Evolutionary conservation across 805 yeast species (phyloP).

Genomic region (Candida sphagnicola): DNA sequence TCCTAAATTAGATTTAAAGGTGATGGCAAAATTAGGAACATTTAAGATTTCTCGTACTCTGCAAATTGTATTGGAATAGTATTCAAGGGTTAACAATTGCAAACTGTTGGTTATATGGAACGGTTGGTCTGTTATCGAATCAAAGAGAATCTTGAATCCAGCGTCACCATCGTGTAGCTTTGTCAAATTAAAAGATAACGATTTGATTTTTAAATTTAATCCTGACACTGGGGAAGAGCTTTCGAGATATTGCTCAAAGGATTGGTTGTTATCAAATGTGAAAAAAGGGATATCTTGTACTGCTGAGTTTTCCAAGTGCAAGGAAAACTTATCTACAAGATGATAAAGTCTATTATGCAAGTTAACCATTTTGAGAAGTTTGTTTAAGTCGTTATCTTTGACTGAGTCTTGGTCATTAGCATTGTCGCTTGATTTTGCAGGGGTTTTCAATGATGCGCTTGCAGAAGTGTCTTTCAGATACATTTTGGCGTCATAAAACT

Average conservation of each 20-base stretch:
- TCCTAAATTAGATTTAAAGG: conserved; percentile 32
- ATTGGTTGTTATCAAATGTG: conserved; percentile 17
- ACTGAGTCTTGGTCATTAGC: background rate
- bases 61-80: conserved; percentile 7
- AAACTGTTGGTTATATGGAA: conserved; percentile 29
- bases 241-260: conserved; percentile 19
- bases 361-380: conserved; percentile 5
- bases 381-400: background rate
- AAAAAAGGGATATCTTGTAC: conserved; percentile 29
- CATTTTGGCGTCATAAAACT: background rate
- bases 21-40: conserved; percentile 32
- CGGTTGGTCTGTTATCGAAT: conserved; percentile 26
- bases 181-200: conserved; percentile 21
- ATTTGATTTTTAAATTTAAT: conserved; percentile 20
- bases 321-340: conserved; percentile 19
- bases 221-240: conserved; percentile 16
- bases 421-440: too few relatives aligned
- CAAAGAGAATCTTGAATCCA: conserved; percentile 37
- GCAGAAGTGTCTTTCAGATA: background rate
- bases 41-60: conserved; percentile 24
- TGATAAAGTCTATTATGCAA: conserved; percentile 18
- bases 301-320: conserved; percentile 23
- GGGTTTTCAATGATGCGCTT: too few relatives aligned
- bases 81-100: conserved; percentile 27
- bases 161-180: conserved; percentile 24